Base-by-base conservation (phyloP, 1,284 basidiomycete species). In the Moesziomyces globuligerus region DNA sequence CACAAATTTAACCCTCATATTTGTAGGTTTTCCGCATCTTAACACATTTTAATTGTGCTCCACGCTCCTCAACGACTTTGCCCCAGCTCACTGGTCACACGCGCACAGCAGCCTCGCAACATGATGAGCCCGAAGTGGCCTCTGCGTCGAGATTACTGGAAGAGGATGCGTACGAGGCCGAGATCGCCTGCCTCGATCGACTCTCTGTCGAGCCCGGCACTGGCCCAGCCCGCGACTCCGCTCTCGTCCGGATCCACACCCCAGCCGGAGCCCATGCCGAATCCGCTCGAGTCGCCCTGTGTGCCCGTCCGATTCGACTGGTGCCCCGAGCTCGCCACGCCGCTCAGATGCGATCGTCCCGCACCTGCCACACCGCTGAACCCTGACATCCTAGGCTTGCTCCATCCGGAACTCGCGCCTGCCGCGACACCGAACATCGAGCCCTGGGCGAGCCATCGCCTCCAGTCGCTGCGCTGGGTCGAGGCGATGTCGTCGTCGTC, bases 181-280 rank as follows among this genome's bases (percentile, higher is more conserved):
- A 64, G 42, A 34, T 74, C 68, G 3, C 72, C 72, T 25, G 44
- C 44, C 41, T 74, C 72, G 24, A 74, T 41, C 21, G 67, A 58
- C 45, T 67, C 57, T 6, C 64, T 45, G 34, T 69, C 60, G 20
- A 71, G 21, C 21, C 26, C 50, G 3, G 32, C 20, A 32, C 42
- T 32, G 17, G 26, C 34, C 32, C 34, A 45, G 11, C 44, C 47
- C 4, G 38, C 57, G 42, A 58, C 52, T 0, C 57, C 57, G 24
- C 58, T 58, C 32, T 68, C 70, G 42, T 72, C 70, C 17, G 45
- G 42, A 26, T 68, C 65, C 7, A 48, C 48, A 3, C 70, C 69
- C 70, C 70, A 72, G 8, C 24, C 42, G 24, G 20, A 23, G 10
- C 48, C 42, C 15, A 45, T 36, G 4, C 39, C 52, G 17, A 57